Base-by-base conservation (phyloP, 306 rosid species). In the Medicago arabica region DNA sequence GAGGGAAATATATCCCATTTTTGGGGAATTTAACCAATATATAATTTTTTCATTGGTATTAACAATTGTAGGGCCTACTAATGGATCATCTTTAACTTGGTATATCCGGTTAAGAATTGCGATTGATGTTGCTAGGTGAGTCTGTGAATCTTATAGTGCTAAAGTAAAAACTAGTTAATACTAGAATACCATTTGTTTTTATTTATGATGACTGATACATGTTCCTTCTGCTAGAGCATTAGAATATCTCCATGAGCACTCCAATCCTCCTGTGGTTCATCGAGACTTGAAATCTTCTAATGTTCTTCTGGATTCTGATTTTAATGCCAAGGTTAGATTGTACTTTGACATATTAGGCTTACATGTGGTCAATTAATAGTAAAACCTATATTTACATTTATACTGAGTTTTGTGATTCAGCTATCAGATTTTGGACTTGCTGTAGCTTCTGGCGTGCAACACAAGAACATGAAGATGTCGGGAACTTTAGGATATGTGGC, bases 201-300 rank as follows among this genome's bases (percentile, higher is more conserved):
- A 66, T 60, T 41, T 46, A 75, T 67, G 67, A 55, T 67, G 47
- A 60, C 58, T 67, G 19, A 55, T 64, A 50, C 67, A 67, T 76
- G 21, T 54, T 76, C 59, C 25, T 36, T 81, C 55, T 82, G 51
- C 34, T 75, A 94, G 98, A 81, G 98, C 94, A 49, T 76, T 94
- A 81, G 97, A 94, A 79, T 88, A 88, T 86, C 97, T 94, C 75
- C 97, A 94, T 7, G 98, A 94, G 85, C 91, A 89, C 62, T 85
- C 87, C 59, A 86, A 86, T 86, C 97, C 95, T 53, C 92, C 91
- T 7, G 83, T 89, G 84, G 92, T 95, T 79, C 98, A 86, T 60
- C 81, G 98, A 77, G 89, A 87, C 79, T 75, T 95, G 51, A 87
- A 87, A 72, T 90, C 97, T 55, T 90, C 92, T 1, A 90, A 84